A percentile compares a stretch with the other conserved stretches of the same genome.
Conservation (phyloP, 345 rosid genomes). For the Orychophragmus violaceus region DNA sequence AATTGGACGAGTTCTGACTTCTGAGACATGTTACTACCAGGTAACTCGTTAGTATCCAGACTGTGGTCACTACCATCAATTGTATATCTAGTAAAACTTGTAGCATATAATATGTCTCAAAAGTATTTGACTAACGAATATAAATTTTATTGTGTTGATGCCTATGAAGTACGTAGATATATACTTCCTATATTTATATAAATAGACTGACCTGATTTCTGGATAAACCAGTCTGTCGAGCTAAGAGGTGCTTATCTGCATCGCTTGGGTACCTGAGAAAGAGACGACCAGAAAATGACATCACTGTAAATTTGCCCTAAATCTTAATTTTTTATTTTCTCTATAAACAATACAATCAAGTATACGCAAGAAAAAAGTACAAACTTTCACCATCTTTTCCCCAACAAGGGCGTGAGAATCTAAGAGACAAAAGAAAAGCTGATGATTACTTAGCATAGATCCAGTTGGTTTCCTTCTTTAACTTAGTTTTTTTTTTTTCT, state of each 20-base stretch:
- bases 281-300: slow-evolving; percentile 81
- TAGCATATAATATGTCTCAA: too few species aligned
- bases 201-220: slow-evolving; percentile 74
- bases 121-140: not conserved
- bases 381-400: slow-evolving; percentile 29
- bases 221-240: slow-evolving; percentile 96
- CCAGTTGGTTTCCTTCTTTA: not conserved
- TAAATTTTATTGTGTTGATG: not conserved
- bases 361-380: slow-evolving; percentile 17
- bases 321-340: slow-evolving; percentile 4
- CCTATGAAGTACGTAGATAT: not conserved
- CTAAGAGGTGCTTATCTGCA: slow-evolving; percentile 97
- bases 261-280: slow-evolving; percentile 99
- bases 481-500: not conserved
- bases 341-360: slow-evolving; percentile 20
- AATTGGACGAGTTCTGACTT: not conserved
- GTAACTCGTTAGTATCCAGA: not conserved
- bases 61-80: not conserved
- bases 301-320: slow-evolving; percentile 37
- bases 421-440: slow-evolving; percentile 42
- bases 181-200: not conserved
- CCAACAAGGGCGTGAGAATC: slow-evolving; percentile 76
- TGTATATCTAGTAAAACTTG: not conserved
- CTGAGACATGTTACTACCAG: not conserved
- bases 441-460: slow-evolving; percentile 25